Conservation (phyloP, 2,329 filamentous ascomycete species). For the Acrocalymma vagum region DNA sequence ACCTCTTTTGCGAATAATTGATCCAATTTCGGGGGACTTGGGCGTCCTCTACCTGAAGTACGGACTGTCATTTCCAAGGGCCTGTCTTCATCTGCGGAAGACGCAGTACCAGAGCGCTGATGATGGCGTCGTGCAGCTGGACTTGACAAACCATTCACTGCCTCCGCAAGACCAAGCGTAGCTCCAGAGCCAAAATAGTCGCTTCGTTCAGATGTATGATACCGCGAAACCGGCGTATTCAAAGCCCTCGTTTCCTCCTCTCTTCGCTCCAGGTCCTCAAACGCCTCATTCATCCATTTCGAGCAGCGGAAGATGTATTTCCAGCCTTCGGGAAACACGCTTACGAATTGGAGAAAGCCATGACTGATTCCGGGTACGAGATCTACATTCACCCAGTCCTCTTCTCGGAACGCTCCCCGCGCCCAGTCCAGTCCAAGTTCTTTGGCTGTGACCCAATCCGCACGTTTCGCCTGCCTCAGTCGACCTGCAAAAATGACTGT, state of each 20-base stretch:
- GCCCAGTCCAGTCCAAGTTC: constrained; percentile 64
- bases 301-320: constrained; percentile 82
- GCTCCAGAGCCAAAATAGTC: constrained; percentile 73
- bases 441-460: constrained; percentile 63
- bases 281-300: constrained; percentile 83
- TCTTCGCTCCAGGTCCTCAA: constrained; percentile 50
- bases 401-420: constrained; percentile 70
- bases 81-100: constrained; percentile 79
- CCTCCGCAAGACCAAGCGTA: constrained; percentile 80
- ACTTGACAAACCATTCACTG: constrained; percentile 63
- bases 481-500: constrained; percentile 95
- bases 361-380: constrained; percentile 90
- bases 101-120: constrained; percentile 62
- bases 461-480: constrained; percentile 78
- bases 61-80: constrained; percentile 78
- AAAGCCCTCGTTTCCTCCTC: constrained; percentile 17
- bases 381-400: constrained; percentile 80
- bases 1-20: neutral
- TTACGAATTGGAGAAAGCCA: constrained; percentile 91
- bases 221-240: constrained; percentile 14
- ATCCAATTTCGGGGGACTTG: constrained; percentile 24
- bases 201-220: constrained; percentile 68
- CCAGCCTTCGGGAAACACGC: constrained; percentile 89
- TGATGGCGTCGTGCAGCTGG: constrained; percentile 54
- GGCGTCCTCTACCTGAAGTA: constrained; percentile 27